Base-by-base conservation (phyloP, 352 stramenopile genomes). In the Halophytophthora batemanensis region DNA sequence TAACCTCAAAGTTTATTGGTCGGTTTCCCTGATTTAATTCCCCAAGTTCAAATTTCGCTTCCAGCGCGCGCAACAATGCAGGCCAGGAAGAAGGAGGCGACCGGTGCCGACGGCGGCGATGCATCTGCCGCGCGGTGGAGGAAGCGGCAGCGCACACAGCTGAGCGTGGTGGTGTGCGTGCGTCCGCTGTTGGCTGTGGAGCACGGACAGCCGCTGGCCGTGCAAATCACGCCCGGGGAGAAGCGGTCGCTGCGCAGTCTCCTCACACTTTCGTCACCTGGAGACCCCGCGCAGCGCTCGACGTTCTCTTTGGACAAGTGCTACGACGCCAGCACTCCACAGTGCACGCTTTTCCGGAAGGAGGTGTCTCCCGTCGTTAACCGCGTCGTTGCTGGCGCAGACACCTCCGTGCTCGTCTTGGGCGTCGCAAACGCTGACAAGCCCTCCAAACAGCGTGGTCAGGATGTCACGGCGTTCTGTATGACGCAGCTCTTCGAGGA, bases 361-460 rank as follows among this genome's bases (percentile, higher is more conserved):
- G 70, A 80, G 64, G 65, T 80, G 44, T 41, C 64, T 38, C 66
- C 59, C 19, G 61, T 53, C 4, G 56, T 77, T n/a, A 35, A 56
- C 19, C 46, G 44, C n/a, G 60, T 77, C 22, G 45, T 82, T 14
- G 52, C 71, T 1, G 79, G 76, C 3, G 54, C 75, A 18, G 76
- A 83, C 53, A 73, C 66, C 15, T 76, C 69, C 2, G 61, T 87
- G 23, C 70, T 87, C 36, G 74, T 74, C 29, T 87, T 86, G 35
- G 79, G 74, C 15, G 74, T 75, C 31, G 77, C 74, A n/a, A 70
- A 70, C 21, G 63, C 73, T 15, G 73, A 75, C 45, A 89, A 89
- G 48, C 82, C 77, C 28, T 89, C 80, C 50, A 84, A 75, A 35
- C 84, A 74, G 53, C 57, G 52, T n/a, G 74, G 75, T 40, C 31